Percentiles rank a stretch among this genome's conserved stretches.
phyloP scores from a whole-genome alignment of 345 rosid species.

The Geranium rotundifolium region DNA sequence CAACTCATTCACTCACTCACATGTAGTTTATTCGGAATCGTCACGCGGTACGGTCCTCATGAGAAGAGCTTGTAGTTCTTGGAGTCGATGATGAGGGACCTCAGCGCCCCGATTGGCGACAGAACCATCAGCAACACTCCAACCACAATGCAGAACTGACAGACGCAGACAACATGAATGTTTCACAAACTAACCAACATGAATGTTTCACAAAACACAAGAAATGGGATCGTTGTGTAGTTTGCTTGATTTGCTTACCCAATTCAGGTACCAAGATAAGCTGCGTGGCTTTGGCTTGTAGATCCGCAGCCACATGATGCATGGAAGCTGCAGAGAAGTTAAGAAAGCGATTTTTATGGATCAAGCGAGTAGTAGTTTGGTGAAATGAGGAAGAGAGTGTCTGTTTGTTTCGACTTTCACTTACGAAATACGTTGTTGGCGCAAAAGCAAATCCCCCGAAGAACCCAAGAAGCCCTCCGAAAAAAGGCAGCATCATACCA shows the following conservation, averaged over 20 bases:
- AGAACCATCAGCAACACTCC: conserved; percentile 39
- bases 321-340: conserved; percentile 42
- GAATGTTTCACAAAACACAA: background rate
- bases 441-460: conserved; percentile 73
- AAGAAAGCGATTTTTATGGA: no score
- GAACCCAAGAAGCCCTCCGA: conserved; percentile 55
- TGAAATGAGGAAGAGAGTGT: no score
- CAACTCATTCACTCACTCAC: no score
- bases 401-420: conserved; percentile 2
- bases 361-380: no score
- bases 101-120: conserved; percentile 62
- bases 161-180: background rate
- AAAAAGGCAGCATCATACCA: conserved; percentile 56
- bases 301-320: conserved; percentile 60
- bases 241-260: conserved; percentile 29
- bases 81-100: conserved; percentile 44
- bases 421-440: conserved; percentile 61
- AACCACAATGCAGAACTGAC: conserved; percentile 54
- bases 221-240: no score
- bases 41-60: background rate
- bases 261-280: conserved; percentile 50
- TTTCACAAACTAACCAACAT: no score
- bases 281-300: conserved; percentile 58
- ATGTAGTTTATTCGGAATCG: no score
- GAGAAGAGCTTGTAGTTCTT: conserved; percentile 47